These are phyloP conservation scores for Pichia nanzhaoensis DNA, from an alignment of 805 yeast species.

Conservation along the genomic window DNA sequence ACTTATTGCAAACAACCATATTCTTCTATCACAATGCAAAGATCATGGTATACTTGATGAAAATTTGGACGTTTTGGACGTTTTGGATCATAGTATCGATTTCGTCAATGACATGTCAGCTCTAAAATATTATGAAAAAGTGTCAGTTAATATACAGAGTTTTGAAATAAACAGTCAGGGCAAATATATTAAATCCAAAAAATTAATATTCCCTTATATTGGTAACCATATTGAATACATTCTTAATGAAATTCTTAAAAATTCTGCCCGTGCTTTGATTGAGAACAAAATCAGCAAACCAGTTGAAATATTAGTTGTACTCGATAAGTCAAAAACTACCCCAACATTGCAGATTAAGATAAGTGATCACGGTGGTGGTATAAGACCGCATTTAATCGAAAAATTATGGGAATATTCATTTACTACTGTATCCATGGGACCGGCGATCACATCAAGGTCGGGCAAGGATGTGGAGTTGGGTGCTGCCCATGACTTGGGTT, in stretches of 20 bases:
- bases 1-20: slow-evolving; percentile 78
- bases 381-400: slow-evolving; percentile 54
- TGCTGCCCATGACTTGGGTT: slow-evolving; percentile 41
- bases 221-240: slow-evolving; percentile 86
- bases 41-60: slow-evolving; percentile 62
- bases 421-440: slow-evolving; percentile 47
- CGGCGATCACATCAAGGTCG: slow-evolving; percentile 26
- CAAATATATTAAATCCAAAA: neutral
- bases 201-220: slow-evolving; percentile 67
- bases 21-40: slow-evolving; percentile 41
- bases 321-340: slow-evolving; percentile 24
- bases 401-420: slow-evolving; percentile 83
- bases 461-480: slow-evolving; percentile 24
- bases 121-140: slow-evolving; percentile 74
- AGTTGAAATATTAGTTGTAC: slow-evolving; percentile 41
- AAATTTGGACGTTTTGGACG: slow-evolving; percentile 53
- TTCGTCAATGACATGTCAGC: slow-evolving; percentile 79
- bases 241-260: slow-evolving; percentile 78
- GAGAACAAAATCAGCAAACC: slow-evolving; percentile 52
- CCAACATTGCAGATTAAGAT: slow-evolving; percentile 58
- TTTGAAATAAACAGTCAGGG: too few relatives aligned
- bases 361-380: slow-evolving; percentile 88
- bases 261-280: slow-evolving; percentile 81
- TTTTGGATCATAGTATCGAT: slow-evolving; percentile 58
- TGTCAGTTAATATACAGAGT: slow-evolving; percentile 45